A percentile compares a stretch with the other conserved stretches of the same genome.
Conservation (phyloP, 2,329 filamentous ascomycete species). For the Raffaelea albimanens region DNA sequence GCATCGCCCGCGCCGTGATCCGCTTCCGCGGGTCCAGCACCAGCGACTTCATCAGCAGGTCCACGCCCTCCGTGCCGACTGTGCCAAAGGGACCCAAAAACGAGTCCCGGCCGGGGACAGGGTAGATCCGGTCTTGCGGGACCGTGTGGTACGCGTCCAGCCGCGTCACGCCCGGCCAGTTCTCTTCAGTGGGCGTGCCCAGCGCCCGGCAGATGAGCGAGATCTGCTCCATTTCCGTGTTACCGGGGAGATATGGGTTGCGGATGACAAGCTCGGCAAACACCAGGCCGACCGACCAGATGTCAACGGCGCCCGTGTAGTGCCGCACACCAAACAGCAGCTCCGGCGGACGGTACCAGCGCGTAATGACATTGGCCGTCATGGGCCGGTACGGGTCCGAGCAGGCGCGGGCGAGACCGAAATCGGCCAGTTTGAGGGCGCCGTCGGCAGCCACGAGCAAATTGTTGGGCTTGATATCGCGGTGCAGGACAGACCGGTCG, state of each 20-base stretch:
- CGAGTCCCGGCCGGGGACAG: conserved; percentile 57
- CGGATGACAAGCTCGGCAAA: conserved; percentile 85
- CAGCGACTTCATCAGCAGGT: conserved; percentile 79
- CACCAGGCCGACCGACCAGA: conserved; percentile 89
- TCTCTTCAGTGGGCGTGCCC: conserved; percentile 85
- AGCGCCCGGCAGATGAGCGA: conserved; percentile 74
- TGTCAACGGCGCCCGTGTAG: conserved; percentile 83
- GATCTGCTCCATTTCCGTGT: conserved; percentile 80
- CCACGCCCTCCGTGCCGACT: conserved; percentile 72
- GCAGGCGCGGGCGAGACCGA: conserved; percentile 84
- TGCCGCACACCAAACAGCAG: conserved; percentile 82
- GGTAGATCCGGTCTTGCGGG: conserved; percentile 39
- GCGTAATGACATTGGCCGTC: conserved; percentile 91
- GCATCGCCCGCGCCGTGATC: conserved; percentile 65
- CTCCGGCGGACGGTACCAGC: conserved; percentile 94
- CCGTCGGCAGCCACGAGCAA: conserved; percentile 87
- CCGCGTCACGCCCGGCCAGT: conserved; percentile 84
- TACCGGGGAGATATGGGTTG: conserved; percentile 72
- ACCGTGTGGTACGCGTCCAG: conserved; percentile 70
- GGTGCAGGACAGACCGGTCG: conserved; percentile 85
- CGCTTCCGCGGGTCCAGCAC: conserved; percentile 79
- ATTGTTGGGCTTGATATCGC: conserved; percentile 99
- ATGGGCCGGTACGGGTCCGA: conserved; percentile 81
- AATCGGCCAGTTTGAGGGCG: conserved; percentile 93
- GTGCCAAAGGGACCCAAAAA: conserved; percentile 72